These are phyloP conservation scores for Pseudotsuga menziesii DNA, from an alignment of 75 land plant species.

Conservation along the genomic window DNA sequence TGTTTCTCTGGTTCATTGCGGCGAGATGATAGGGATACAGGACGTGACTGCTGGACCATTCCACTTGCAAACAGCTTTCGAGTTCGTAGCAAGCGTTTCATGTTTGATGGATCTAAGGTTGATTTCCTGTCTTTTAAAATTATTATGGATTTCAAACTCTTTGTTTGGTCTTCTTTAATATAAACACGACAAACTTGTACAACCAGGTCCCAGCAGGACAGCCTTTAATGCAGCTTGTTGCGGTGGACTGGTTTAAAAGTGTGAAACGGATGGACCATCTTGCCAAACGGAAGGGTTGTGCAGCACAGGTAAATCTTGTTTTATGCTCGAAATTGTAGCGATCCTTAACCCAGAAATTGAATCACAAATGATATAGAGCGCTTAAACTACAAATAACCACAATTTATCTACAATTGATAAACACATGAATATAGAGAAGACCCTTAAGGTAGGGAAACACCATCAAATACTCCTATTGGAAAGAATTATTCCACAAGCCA, in stretches of 20 bases:
- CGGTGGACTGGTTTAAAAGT: slow-evolving; percentile 94
- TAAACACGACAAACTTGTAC: neutral
- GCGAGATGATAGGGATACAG: slow-evolving; percentile 56
- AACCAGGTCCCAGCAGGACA: slow-evolving; percentile 82
- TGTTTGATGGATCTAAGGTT: slow-evolving; percentile 72
- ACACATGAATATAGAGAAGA: no score
- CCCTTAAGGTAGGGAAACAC: no score
- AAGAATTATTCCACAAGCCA: no score
- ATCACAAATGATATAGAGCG: no score
- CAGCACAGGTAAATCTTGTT: slow-evolving; percentile 53
- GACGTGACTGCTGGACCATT: slow-evolving; percentile 79
- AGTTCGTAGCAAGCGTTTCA: slow-evolving; percentile 78
- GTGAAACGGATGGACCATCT: slow-evolving; percentile 84
- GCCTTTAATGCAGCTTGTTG: slow-evolving; percentile 80
- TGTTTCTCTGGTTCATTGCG: slow-evolving; percentile 60
- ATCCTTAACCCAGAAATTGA: no score
- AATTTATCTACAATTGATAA: no score
- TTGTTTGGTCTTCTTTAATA: neutral
- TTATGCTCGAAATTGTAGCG: neutral
- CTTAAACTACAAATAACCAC: no score
- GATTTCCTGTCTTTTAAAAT: neutral
- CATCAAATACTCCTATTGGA: no score
- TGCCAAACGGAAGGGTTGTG: slow-evolving; percentile 81
- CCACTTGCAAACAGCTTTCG: slow-evolving; percentile 73
- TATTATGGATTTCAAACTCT: neutral